Evolutionary conservation across 1,284 basidiomycete species (phyloP).

Genomic region (Trametes versicolor): DNA sequence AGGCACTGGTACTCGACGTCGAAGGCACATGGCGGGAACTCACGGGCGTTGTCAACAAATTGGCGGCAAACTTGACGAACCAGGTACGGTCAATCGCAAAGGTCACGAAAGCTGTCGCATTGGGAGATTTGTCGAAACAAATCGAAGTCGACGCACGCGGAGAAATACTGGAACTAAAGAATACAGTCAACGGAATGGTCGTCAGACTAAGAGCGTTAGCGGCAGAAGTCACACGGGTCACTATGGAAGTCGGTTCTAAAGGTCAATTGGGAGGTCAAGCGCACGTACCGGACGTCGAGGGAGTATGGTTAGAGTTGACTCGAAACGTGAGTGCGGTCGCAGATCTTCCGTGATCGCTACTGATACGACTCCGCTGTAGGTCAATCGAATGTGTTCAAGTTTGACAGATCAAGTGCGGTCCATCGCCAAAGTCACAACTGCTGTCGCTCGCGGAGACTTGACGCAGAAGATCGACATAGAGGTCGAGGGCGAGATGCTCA

Average conservation of each 20-base stretch:
- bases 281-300: constrained; percentile 93
- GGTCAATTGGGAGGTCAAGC: constrained; percentile 94
- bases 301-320: constrained; percentile 94
- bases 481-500: constrained; percentile 93
- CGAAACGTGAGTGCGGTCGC: constrained; percentile 71
- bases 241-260: constrained; percentile 91
- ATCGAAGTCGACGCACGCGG: constrained; percentile 97
- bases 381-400: constrained; percentile 93
- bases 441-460: constrained; percentile 90
- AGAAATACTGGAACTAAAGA: constrained; percentile 97
- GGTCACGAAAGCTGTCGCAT: constrained; percentile 97
- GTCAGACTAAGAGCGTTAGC: constrained; percentile 89
- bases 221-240: constrained; percentile 96
- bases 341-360: constrained; percentile 2
- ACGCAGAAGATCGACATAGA: constrained; percentile 91
- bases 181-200: constrained; percentile 99
- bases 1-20: constrained; percentile 92
- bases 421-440: constrained; percentile 92
- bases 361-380: constrained; percentile 52
- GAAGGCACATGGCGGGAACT: constrained; percentile 96
- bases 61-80: constrained; percentile 94
- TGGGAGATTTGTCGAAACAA: constrained; percentile 94
- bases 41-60: constrained; percentile 89
- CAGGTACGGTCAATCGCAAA: constrained; percentile 96
- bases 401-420: constrained; percentile 95